Conservation (phyloP, 106 monocot species). For the Dioscorea alata region DNA sequence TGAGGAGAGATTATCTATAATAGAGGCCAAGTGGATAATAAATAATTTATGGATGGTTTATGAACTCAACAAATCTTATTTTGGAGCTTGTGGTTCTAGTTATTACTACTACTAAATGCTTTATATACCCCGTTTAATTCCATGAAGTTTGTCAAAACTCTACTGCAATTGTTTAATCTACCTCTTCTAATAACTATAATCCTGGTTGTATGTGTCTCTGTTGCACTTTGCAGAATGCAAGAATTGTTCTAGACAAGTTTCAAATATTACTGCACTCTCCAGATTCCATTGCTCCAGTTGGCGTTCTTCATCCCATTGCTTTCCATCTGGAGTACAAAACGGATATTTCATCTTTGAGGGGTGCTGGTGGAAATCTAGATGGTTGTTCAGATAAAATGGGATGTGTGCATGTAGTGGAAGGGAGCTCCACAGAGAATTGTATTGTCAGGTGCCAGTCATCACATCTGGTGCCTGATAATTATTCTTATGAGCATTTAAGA, state of each 20-base stretch:
- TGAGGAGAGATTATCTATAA: too few relatives aligned
- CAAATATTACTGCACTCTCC: conserved; percentile 71
- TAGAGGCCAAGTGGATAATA: too few relatives aligned
- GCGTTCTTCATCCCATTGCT: conserved; percentile 75
- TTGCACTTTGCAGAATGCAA: conserved; percentile 52
- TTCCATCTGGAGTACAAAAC: conserved; percentile 68
- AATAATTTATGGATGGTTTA: too few relatives aligned
- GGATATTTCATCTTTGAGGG: conserved; percentile 7
- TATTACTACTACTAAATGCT: too few relatives aligned
- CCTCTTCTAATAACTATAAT: too few relatives aligned
- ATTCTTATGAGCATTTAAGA: conserved; percentile 6
- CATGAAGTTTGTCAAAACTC: not conserved
- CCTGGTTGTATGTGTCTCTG: too few relatives aligned
- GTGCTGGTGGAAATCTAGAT: conserved; percentile 1
- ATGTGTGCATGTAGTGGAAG: conserved; percentile 43
- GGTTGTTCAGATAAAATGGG: conserved; percentile 9
- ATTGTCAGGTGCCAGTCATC: conserved; percentile 17
- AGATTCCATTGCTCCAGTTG: conserved; percentile 91
- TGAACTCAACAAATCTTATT: too few relatives aligned
- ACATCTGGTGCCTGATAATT: conserved; percentile 8
- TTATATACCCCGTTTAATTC: too few relatives aligned
- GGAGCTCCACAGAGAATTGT: conserved; percentile 17
- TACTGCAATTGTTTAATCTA: not conserved
- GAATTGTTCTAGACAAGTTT: conserved; percentile 80
- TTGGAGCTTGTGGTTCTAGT: too few relatives aligned